Conservation (phyloP, 2,329 filamentous ascomycete genomes). For the Calonectria fujianensis region DNA sequence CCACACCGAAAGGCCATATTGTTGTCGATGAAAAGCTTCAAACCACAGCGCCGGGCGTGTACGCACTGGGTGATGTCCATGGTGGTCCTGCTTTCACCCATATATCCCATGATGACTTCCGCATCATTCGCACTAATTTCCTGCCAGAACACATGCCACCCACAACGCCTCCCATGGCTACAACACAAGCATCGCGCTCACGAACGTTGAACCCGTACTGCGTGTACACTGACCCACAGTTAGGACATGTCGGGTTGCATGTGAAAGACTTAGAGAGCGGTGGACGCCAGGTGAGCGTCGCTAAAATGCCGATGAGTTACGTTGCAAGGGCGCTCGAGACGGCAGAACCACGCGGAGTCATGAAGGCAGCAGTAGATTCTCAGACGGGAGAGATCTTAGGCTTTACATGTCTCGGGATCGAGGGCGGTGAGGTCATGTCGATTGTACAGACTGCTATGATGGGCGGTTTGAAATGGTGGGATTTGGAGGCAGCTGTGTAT, state of each 20-base stretch:
- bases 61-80: constrained; percentile 71
- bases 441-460: constrained; percentile 73
- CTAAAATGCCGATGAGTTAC: constrained; percentile 71
- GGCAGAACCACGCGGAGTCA: constrained; percentile 70
- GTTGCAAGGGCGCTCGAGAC: constrained; percentile 71
- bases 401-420: constrained; percentile 70
- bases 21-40: constrained; percentile 65
- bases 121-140: constrained; percentile 69
- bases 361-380: constrained; percentile 71
- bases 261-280: constrained; percentile 59
- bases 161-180: constrained; percentile 54
- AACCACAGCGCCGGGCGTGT: constrained; percentile 65
- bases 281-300: constrained; percentile 62
- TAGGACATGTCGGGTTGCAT: constrained; percentile 70
- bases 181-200: constrained; percentile 51
- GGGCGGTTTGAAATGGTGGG: constrained; percentile 66
- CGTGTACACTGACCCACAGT: constrained; percentile 72
- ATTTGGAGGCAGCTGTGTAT: constrained; percentile 67
- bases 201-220: constrained; percentile 67
- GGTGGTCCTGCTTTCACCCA: constrained; percentile 73
- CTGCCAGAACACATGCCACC: constrained; percentile 54
- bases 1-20: constrained; percentile 65
- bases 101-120: constrained; percentile 74
- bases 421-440: constrained; percentile 73
- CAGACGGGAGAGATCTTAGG: constrained; percentile 70